Base-by-base conservation (phyloP, 108 stramenopile genomes). In the Mayamaea pseudoterrestris region DNA sequence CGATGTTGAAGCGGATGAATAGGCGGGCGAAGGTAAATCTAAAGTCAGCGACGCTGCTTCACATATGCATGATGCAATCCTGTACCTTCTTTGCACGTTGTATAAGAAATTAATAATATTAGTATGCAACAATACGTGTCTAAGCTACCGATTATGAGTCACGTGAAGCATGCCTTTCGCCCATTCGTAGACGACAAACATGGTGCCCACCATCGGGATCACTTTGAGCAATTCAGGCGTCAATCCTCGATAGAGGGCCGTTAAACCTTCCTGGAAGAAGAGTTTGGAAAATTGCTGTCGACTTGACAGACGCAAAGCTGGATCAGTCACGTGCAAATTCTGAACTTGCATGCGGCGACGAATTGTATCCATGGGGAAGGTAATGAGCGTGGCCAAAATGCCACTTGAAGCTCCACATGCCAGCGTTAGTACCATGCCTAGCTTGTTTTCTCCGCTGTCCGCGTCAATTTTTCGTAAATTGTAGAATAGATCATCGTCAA, bases 161-260 rank as follows among this genome's bases (percentile, higher is more conserved):
- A 88, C 75, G 44, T 82, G 65, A 23, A 88, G 61, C 36, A 70
- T 31, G 22, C 83, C 83, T 45, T 83, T 88, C 41, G 83, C 50
- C 21, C 65, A 69, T 66, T 96, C 94, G 60, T 92, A 96, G 3
- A 84, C 78, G 26, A 69, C 50, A 51, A 96, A 96, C 86, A 91
- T 93, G 11, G 83, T 87, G 0, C 85, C 83, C 3, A 96, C 94
- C 86, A 93, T 92, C n/a, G 94, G 94, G 6, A 88, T 65, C 8
- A 96, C 94, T 51, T 96, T 96, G 59, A 96, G 32, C 28, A 91
- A 41, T 64, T 96, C 94, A 13, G 89, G 89, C 30, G 77, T 80
- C 53, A 95, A 44, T 27, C 94, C 94, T 50, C 94, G 63, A 53
- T 96, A 96, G 24, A 96, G 57, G 27, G 90, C 83, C 22, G 55